Conservation (phyloP, 1,284 basidiomycete genomes). For the Marasmius tenuissimus region DNA sequence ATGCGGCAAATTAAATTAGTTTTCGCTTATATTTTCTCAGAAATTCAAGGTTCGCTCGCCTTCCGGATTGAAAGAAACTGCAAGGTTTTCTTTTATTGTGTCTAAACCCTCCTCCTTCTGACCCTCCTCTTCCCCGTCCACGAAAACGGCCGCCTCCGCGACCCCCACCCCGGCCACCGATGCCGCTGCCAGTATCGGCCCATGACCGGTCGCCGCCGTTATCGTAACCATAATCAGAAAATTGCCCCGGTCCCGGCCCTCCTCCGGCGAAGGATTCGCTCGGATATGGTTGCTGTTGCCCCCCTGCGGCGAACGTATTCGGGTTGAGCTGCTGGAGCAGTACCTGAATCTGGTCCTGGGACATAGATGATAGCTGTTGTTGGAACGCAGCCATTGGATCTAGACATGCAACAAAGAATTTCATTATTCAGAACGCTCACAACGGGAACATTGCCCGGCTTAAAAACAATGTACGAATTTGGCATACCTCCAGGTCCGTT, state of each 20-base stretch:
- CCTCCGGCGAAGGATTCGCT: background rate
- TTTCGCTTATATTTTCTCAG: slow-evolving; percentile 38
- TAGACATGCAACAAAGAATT: slow-evolving; percentile 14
- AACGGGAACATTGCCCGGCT: background rate
- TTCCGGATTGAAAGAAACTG: slow-evolving; percentile 85
- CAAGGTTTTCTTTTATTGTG: slow-evolving; percentile 80
- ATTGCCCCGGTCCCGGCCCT: background rate
- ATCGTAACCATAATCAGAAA: slow-evolving; percentile 4
- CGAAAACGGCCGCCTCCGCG: slow-evolving; percentile 46
- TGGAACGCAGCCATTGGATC: slow-evolving; percentile 37
- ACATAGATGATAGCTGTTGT: slow-evolving; percentile 36
- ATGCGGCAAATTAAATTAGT: slow-evolving; percentile 48
- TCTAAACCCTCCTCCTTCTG: slow-evolving; percentile 55
- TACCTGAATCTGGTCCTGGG: slow-evolving; percentile 63
- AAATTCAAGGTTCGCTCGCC: slow-evolving; percentile 63
- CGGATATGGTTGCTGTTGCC: background rate
- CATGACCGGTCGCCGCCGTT: background rate
- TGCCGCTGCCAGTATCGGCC: background rate
- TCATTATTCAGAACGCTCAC: slow-evolving; percentile 29
- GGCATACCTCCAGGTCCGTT: slow-evolving; percentile 14
- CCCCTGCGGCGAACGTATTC: background rate
- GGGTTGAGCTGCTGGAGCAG: slow-evolving; percentile 54
- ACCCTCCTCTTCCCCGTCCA: slow-evolving; percentile 51
- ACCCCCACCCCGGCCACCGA: slow-evolving; percentile 32
- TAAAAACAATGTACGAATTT: slow-evolving; percentile 3